Base-by-base conservation (phyloP, 1,284 basidiomycete genomes). In the Trametes sp. region DNA sequence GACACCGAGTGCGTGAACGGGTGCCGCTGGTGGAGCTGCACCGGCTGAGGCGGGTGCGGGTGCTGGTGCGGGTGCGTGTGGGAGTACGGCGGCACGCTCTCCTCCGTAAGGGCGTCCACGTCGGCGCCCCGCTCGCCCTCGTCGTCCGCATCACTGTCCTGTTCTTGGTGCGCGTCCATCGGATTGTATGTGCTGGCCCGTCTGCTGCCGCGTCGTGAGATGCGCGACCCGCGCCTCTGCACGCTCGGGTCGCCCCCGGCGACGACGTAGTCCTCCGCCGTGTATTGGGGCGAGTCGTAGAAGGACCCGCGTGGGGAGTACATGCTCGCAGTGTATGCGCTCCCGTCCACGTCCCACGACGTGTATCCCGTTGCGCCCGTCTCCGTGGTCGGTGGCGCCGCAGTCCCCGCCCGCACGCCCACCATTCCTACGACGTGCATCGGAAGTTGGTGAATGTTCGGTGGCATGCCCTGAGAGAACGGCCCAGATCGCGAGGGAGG, bases 1-100 rank as follows among this genome's bases (percentile, higher is more conserved):
- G 74, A 74, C n/a, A 59, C 41, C 16, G 71, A 68, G 46, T 73
- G 73, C 33, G 69, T 66, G 68, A 74, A 73, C 4, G 73, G 70
- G 35, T 73, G 70, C 4, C 72, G 68, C n/a, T 72, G 72, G 57
- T 73, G 65, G 11, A 66, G 54, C 14, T 60, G 23, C 24, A 56
- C 23, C 19, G 55, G 57, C 19, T 61, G 60, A 24, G 60, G 50
- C 33, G 57, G 45, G 33, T 59, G 61, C 6, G 52, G 41, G 19
- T 61, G 53, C 4, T 5, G 31, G 11, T 49, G 50, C 19, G 36
- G 28, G 48, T 59, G 60, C 28, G 59, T 35, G 28, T 62, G 57
- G 38, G 63, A 59, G 36, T 69, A 65, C 13, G 65, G 65, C 42
- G 66, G 65, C 13, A 52, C 66, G 52, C 63, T 59, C 48, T 65